These are phyloP conservation scores for Trichosanthes truncata DNA, from an alignment of 306 rosid genomes.

Conservation along the genomic window DNA sequence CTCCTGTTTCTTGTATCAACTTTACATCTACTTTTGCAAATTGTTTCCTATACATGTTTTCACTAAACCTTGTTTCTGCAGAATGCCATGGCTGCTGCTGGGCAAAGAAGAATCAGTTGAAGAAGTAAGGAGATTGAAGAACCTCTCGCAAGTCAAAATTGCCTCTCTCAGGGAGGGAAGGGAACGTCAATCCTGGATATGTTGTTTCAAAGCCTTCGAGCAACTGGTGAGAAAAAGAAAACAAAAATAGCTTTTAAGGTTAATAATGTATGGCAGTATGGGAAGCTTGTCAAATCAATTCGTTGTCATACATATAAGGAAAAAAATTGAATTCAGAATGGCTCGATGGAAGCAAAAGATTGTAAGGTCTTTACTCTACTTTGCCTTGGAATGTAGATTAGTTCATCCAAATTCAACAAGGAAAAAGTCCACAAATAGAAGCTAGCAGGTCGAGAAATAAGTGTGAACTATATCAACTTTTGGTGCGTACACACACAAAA, in stretches of 20 bases:
- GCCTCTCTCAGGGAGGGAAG: slow-evolving; percentile 66
- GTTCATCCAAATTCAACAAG: neutral
- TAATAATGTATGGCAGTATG: neutral
- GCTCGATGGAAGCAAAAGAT: neutral
- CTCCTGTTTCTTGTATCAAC: neutral
- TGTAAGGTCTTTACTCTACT: neutral
- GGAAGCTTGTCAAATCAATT: neutral
- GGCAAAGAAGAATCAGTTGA: slow-evolving; percentile 33
- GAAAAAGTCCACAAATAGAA: neutral
- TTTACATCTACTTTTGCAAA: neutral
- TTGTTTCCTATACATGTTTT: slow-evolving; percentile 3
- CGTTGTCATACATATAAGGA: neutral
- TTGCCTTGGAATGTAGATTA: neutral
- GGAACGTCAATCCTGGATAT: slow-evolving; percentile 56
- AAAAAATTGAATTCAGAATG: neutral
- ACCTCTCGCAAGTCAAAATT: slow-evolving; percentile 61
- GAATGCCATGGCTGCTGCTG: neutral
- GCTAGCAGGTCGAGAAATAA: neutral
- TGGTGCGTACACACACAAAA: too few relatives aligned
- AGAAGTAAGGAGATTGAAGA: slow-evolving; percentile 66
- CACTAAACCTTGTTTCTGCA: neutral
- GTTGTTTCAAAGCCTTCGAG: slow-evolving; percentile 54
- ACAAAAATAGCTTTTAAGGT: slow-evolving; percentile 11
- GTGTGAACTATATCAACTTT: too few relatives aligned
- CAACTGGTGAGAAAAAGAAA: slow-evolving; percentile 38